A percentile compares a stretch with the other conserved stretches of the same genome.
Evolutionary conservation across 306 rosid genomes (phyloP).

Genomic region (Fagus crenata): DNA sequence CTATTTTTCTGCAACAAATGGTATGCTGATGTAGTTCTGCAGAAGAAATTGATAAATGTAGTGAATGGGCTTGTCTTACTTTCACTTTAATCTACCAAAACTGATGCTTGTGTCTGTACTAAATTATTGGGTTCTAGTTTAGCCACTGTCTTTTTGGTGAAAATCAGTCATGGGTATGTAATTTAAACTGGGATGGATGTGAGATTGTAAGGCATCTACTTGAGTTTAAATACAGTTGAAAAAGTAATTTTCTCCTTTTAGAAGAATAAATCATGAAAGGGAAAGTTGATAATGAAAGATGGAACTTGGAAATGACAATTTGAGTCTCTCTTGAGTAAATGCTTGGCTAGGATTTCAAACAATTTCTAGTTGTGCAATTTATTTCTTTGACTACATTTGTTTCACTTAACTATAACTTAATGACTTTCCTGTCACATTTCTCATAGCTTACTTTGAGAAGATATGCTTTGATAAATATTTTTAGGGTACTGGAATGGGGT

Average conservation of each 20-base stretch:
- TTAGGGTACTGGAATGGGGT: conserved; percentile 74
- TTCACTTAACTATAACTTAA: not conserved
- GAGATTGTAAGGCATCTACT: not conserved
- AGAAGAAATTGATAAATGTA: not conserved
- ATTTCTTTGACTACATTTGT: not conserved
- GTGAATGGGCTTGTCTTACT: not conserved
- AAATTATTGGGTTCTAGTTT: not conserved
- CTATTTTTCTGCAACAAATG: not conserved
- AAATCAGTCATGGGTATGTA: not conserved
- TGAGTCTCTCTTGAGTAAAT: not conserved
- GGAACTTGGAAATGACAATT: not conserved
- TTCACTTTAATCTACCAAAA: not conserved
- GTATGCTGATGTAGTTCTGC: conserved; percentile 4
- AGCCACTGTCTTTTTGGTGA: not conserved
- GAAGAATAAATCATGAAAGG: not conserved
- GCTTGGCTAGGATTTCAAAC: not conserved
- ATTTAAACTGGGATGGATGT: not conserved
- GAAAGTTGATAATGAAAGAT: conserved; percentile 6
- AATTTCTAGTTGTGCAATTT: not conserved
- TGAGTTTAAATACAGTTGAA: not conserved
- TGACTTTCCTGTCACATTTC: not conserved
- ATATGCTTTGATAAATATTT: conserved; percentile 4
- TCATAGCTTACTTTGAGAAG: not conserved
- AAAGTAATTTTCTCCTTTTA: not conserved
- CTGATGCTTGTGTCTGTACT: conserved; percentile 1